These are phyloP conservation scores for Blastobotrys ciferrii DNA, from an alignment of 1,139 yeast species.

Conservation along the genomic window DNA sequence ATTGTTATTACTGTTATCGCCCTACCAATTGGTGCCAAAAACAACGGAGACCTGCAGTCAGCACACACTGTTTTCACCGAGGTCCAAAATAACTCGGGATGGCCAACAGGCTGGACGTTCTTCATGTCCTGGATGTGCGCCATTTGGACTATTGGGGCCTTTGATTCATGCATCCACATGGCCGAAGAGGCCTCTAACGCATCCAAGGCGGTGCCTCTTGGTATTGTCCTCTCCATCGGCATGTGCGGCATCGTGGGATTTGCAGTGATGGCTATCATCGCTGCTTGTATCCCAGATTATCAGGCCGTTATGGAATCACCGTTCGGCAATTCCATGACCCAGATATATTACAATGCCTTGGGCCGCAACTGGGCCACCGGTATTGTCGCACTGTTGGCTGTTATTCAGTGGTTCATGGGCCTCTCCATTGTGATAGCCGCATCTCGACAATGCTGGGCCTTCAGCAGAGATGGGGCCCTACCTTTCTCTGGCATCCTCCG, in stretches of 20 bases:
- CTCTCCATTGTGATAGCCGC: slow-evolving; percentile 71
- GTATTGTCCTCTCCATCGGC: slow-evolving; percentile 54
- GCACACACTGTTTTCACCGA: slow-evolving; percentile 54
- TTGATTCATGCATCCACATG: slow-evolving; percentile 71
- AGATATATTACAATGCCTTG: slow-evolving; percentile 59
- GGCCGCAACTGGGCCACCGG: slow-evolving; percentile 64
- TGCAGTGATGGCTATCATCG: slow-evolving; percentile 51
- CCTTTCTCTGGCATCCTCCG: slow-evolving; percentile 58
- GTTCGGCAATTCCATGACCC: slow-evolving; percentile 47
- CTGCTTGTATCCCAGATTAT: slow-evolving; percentile 57
- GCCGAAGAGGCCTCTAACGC: slow-evolving; percentile 68
- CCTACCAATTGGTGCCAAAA: slow-evolving; percentile 22
- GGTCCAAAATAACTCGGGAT: slow-evolving; percentile 52
- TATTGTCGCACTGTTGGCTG: slow-evolving; percentile 32
- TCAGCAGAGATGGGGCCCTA: slow-evolving; percentile 85
- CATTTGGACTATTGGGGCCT: slow-evolving; percentile 46
- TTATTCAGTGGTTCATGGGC: slow-evolving; percentile 56
- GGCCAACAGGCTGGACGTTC: slow-evolving; percentile 70
- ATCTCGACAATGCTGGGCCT: slow-evolving; percentile 80
- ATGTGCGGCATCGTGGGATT: slow-evolving; percentile 64
- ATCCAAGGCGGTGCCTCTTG: slow-evolving; percentile 63
- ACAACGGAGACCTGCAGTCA: slow-evolving; percentile 32
- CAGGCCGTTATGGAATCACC: slow-evolving; percentile 38
- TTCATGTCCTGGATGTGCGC: slow-evolving; percentile 63
- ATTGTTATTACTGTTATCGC: slow-evolving; percentile 49